Conservation (phyloP, 2,329 filamentous ascomycete genomes). For the Tolypocladium endophyticum region DNA sequence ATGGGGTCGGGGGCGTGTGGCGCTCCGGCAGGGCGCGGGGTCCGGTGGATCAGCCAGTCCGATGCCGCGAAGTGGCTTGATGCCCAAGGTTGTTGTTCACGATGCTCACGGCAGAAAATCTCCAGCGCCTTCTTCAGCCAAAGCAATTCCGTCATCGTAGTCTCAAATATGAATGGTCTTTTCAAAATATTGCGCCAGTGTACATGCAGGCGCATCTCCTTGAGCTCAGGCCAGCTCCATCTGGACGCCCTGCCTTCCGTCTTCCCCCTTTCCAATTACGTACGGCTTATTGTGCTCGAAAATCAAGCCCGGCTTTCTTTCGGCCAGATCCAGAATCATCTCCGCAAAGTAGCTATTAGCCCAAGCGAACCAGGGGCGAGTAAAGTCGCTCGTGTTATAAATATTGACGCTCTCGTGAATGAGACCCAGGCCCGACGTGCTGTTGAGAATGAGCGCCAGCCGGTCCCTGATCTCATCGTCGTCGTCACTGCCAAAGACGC, state of each 20-base stretch:
- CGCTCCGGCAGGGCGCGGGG: background rate
- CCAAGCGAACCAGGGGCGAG: slow-evolving; percentile 36
- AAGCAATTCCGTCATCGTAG: background rate
- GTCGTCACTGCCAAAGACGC: slow-evolving; percentile 34
- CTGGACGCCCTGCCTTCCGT: background rate
- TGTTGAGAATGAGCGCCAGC: slow-evolving; percentile 27
- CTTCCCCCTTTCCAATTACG: slow-evolving; percentile 2
- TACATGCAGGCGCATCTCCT: background rate
- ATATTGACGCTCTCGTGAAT: slow-evolving; percentile 38
- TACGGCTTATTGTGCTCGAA: slow-evolving; percentile 12
- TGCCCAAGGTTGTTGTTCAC: background rate
- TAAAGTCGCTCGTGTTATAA: slow-evolving; percentile 27
- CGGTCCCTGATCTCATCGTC: slow-evolving; percentile 24
- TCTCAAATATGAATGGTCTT: background rate
- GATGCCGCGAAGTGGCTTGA: background rate
- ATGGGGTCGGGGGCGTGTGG: background rate
- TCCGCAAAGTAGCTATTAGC: slow-evolving; percentile 32
- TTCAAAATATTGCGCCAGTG: background rate
- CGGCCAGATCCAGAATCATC: slow-evolving; percentile 59
- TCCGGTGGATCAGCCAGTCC: background rate
- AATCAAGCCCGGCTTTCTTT: slow-evolving; percentile 70
- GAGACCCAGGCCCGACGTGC: slow-evolving; percentile 29
- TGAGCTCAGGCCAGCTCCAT: background rate
- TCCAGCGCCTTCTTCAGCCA: background rate
- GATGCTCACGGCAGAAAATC: background rate